Conservation (phyloP, 192 early-diverging fungal genomes). For the Backusella circina region DNA sequence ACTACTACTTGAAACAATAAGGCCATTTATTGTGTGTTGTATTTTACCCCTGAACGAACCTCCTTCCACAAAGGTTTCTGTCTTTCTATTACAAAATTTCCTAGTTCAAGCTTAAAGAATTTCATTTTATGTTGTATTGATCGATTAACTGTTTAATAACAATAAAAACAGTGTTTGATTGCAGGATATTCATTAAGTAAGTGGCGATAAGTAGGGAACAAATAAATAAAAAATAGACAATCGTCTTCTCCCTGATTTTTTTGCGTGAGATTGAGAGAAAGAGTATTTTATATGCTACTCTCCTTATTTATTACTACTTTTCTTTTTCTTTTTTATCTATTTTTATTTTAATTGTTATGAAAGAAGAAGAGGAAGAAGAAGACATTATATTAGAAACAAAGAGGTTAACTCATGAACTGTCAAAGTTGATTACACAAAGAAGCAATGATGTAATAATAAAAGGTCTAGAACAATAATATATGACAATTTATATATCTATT, state of each 20-base stretch:
- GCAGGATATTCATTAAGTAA: neutral
- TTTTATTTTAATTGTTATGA: neutral
- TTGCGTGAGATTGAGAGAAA: too few species aligned
- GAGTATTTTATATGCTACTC: too few species aligned
- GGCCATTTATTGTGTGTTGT: neutral
- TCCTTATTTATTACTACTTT: neutral
- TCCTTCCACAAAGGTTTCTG: neutral
- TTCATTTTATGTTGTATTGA: neutral
- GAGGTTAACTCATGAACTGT: neutral
- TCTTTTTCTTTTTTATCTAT: neutral
- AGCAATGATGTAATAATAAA: conserved; percentile 1
- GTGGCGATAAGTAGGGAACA: neutral
- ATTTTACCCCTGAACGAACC: neutral
- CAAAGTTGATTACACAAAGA: neutral
- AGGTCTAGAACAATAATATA: neutral
- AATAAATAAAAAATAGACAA: neutral
- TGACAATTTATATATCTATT: neutral
- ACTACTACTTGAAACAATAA: neutral
- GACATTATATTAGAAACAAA: neutral
- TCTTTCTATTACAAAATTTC: neutral
- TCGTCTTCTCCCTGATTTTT: neutral
- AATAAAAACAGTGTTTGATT: neutral
- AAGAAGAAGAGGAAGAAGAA: neutral
- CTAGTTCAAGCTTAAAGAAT: neutral
- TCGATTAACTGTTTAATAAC: too few species aligned